These are phyloP conservation scores for Sordaria brevicollis DNA, from an alignment of 495 filamentous ascomycete species.

Conservation along the genomic window DNA sequence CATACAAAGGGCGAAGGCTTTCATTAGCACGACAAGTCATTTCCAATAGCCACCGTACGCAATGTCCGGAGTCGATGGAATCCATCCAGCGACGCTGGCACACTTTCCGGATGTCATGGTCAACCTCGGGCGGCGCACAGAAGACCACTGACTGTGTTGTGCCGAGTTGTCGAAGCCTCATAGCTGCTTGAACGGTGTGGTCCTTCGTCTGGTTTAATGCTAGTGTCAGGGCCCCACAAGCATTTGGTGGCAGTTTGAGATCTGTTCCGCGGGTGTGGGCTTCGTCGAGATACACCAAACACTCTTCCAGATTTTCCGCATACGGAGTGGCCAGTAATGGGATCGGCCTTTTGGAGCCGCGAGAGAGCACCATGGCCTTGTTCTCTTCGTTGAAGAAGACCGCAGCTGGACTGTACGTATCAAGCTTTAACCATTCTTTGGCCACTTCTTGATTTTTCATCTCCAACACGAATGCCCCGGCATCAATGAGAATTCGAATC, in stretches of 20 bases:
- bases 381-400: conserved; percentile 29
- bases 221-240: conserved; percentile 35
- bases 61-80: conserved; percentile 32
- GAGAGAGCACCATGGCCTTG: conserved; percentile 25
- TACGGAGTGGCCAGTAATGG: conserved; percentile 30
- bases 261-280: conserved; percentile 42
- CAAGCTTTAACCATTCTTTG: conserved; percentile 34
- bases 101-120: conserved; percentile 33
- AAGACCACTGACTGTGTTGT: conserved; percentile 23
- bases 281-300: conserved; percentile 37
- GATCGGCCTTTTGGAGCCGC: conserved; percentile 13
- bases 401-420: conserved; percentile 20
- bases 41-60: conserved; percentile 47
- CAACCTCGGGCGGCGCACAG: conserved; percentile 27
- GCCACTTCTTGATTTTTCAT: conserved; percentile 32
- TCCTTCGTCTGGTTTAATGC: conserved; percentile 39
- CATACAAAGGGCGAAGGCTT: conserved; percentile 42
- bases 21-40: conserved; percentile 45
- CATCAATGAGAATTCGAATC: conserved; percentile 40
- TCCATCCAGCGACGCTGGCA: conserved; percentile 7
- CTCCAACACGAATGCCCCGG: conserved; percentile 39
- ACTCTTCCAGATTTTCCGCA: conserved; percentile 26
- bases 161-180: conserved; percentile 19
- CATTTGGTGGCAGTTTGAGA: conserved; percentile 29
- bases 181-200: conserved; percentile 30